Percentiles rank a stretch among this genome's conserved stretches.
Conservation (phyloP, 2,329 filamentous ascomycete genomes). For the Dryadomyces quercus-mongolicae region DNA sequence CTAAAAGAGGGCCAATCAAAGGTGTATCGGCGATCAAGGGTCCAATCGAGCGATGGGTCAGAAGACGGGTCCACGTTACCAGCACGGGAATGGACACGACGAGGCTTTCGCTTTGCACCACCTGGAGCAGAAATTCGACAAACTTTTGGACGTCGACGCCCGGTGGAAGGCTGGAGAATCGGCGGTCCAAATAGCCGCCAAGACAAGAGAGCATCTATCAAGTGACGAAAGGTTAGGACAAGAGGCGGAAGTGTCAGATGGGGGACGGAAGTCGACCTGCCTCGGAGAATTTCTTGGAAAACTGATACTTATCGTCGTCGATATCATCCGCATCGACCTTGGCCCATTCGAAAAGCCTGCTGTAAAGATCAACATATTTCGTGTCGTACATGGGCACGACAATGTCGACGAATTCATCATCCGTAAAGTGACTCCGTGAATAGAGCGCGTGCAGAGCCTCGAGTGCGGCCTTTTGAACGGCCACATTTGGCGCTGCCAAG, state of each 20-base stretch:
- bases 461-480: slow-evolving; percentile 68
- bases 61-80: slow-evolving; percentile 76
- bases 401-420: slow-evolving; percentile 66
- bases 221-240: neutral
- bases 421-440: slow-evolving; percentile 58
- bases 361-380: slow-evolving; percentile 59
- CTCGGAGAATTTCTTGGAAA: slow-evolving; percentile 91
- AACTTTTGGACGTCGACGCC: slow-evolving; percentile 59
- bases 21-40: slow-evolving; percentile 47
- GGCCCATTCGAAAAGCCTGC: slow-evolving; percentile 69
- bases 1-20: slow-evolving; percentile 64
- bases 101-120: slow-evolving; percentile 76
- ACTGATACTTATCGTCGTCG: slow-evolving; percentile 82
- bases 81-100: slow-evolving; percentile 88
- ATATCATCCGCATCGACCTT: slow-evolving; percentile 67
- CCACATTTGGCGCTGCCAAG: slow-evolving; percentile 56
- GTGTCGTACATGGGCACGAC: slow-evolving; percentile 68
- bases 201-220: slow-evolving; percentile 73
- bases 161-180: slow-evolving; percentile 52
- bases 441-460: slow-evolving; percentile 80
- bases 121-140: slow-evolving; percentile 64
- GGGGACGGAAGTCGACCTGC: slow-evolving; percentile 29
- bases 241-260: too few species aligned
- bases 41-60: slow-evolving; percentile 60
- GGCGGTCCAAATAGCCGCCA: slow-evolving; percentile 72